Conservation (phyloP, 2,329 filamentous ascomycete species). For the Aspergillus costaricaensis region DNA sequence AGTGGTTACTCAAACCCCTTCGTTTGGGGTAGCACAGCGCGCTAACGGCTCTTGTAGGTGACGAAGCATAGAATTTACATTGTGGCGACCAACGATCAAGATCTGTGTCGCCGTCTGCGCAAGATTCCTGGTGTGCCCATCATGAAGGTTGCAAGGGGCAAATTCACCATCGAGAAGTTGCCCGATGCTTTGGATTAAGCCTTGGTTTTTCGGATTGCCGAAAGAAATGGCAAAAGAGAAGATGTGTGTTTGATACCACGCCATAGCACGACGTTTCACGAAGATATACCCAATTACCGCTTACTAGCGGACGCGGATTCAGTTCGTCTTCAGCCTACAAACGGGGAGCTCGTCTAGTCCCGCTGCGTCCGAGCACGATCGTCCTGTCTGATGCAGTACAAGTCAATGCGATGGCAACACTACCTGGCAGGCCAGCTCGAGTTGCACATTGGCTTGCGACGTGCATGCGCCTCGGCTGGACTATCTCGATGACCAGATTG, state of each 20-base stretch:
- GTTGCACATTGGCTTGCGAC: background rate
- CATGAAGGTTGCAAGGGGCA: constrained; percentile 80
- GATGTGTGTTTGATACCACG: background rate
- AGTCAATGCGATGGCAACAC: background rate
- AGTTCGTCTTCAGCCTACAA: background rate
- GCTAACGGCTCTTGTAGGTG: constrained; percentile 14
- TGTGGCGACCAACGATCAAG: constrained; percentile 70
- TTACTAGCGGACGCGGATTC: background rate
- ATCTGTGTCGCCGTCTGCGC: constrained; percentile 77
- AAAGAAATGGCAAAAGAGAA: background rate
- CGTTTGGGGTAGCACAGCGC: background rate
- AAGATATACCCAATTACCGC: background rate
- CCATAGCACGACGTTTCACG: background rate
- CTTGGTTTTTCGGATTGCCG: background rate
- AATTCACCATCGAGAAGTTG: constrained; percentile 91
- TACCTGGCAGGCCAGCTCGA: background rate
- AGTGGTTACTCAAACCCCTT: constrained; percentile 1
- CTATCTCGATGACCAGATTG: background rate
- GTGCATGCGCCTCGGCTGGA: background rate
- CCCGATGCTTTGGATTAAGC: constrained; percentile 73
- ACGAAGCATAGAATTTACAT: constrained; percentile 76
- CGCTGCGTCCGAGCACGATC: background rate
- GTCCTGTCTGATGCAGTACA: background rate
- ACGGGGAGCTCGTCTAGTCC: background rate
- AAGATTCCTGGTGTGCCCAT: constrained; percentile 73